These are phyloP conservation scores for Alternaria sp. DNA, from an alignment of 2,329 filamentous ascomycete species.

Conservation along the genomic window DNA sequence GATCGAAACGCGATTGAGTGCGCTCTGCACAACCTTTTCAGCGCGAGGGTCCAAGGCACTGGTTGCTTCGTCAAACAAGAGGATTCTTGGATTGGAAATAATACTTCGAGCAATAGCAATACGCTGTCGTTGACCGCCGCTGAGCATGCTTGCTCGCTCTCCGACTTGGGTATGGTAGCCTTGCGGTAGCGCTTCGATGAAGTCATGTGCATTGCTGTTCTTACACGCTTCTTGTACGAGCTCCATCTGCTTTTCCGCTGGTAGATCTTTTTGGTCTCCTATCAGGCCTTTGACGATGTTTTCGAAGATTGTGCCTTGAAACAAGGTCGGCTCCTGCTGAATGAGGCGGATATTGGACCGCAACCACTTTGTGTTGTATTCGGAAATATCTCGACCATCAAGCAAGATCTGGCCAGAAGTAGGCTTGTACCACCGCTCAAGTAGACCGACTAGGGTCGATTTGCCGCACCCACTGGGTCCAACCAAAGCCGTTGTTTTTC, in stretches of 20 bases:
- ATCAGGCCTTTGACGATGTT: conserved; percentile 59
- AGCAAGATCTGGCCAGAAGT: conserved; percentile 73
- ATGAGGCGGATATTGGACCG: conserved; percentile 74
- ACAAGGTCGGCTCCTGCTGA: conserved; percentile 57
- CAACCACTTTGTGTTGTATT: conserved; percentile 58
- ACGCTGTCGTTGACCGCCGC: conserved; percentile 92
- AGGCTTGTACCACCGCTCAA: conserved; percentile 92
- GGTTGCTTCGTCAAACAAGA: conserved; percentile 94
- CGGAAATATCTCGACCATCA: conserved; percentile 70
- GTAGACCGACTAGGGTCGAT: conserved; percentile 87
- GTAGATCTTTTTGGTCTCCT: neutral
- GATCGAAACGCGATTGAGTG: conserved; percentile 82
- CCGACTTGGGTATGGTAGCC: conserved; percentile 4
- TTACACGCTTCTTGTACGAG: conserved; percentile 1
- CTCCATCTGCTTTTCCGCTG: neutral
- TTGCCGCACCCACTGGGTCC: conserved; percentile 86
- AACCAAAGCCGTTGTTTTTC: conserved; percentile 62
- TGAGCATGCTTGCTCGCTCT: conserved; percentile 4
- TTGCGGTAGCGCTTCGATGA: neutral
- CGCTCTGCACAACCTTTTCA: conserved; percentile 91
- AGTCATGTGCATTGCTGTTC: conserved; percentile 3
- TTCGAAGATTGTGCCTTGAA: conserved; percentile 57
- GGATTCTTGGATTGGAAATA: conserved; percentile 87
- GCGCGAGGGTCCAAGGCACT: conserved; percentile 92
- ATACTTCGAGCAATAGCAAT: conserved; percentile 92